Conservation (phyloP, 2,329 filamentous ascomycete genomes). For the Epichloe festucae region DNA sequence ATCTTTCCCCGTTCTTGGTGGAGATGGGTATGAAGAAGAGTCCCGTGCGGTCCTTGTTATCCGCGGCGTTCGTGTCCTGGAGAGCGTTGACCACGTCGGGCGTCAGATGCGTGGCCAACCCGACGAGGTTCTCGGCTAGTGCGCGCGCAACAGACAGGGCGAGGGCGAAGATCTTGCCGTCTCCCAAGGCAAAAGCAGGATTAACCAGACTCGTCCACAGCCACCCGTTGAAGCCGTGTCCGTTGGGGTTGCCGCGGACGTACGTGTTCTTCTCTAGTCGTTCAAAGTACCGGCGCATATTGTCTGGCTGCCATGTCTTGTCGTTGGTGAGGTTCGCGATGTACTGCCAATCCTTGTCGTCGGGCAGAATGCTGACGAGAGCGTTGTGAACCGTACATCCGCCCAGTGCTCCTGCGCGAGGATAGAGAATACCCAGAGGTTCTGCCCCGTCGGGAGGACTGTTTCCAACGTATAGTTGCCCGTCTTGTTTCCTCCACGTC, state of each 20-base stretch:
- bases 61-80: too few relatives aligned
- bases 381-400: constrained; percentile 44
- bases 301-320: constrained; percentile 39
- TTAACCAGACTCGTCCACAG: too few relatives aligned
- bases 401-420: constrained; percentile 31
- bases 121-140: too few relatives aligned
- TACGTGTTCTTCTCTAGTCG: constrained; percentile 44
- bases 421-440: constrained; percentile 28
- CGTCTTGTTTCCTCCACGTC: constrained; percentile 38
- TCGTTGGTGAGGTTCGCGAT: constrained; percentile 48
- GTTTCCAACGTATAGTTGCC: constrained; percentile 30
- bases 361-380: too few relatives aligned
- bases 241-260: constrained; percentile 15
- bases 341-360: constrained; percentile 11
- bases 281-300: constrained; percentile 47
- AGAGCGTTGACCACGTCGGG: too few relatives aligned
- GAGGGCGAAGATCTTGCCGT: too few relatives aligned
- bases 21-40: too few relatives aligned
- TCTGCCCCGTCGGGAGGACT: constrained; percentile 2
- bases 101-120: too few relatives aligned
- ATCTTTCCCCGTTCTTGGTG: too few relatives aligned
- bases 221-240: constrained; percentile 23
- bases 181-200: too few relatives aligned
- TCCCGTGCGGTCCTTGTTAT: too few relatives aligned
- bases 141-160: too few relatives aligned